phyloP scores from a whole-genome alignment of 1,284 basidiomycete species.

The Pseudozyma sp. region DNA sequence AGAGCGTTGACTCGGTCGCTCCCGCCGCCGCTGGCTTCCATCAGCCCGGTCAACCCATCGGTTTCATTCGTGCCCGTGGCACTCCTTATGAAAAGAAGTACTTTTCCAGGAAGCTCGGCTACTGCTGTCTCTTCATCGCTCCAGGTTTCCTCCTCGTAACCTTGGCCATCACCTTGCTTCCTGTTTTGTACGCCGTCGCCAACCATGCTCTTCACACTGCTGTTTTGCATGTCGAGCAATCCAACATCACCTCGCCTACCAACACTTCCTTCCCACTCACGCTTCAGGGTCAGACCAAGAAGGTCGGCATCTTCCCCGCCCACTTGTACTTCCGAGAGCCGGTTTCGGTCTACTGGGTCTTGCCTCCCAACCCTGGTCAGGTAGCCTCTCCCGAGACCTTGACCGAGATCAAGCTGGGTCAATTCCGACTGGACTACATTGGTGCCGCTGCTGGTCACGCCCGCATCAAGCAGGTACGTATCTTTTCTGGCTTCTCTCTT shows the following conservation, averaged over 20 bases:
- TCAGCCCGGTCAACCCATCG: slow-evolving; percentile 61
- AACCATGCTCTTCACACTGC: slow-evolving; percentile 67
- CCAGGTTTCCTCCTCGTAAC: slow-evolving; percentile 58
- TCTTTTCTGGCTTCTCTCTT: background rate
- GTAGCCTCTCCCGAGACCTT: slow-evolving; percentile 45
- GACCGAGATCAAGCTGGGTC: slow-evolving; percentile 65
- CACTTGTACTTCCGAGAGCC: slow-evolving; percentile 68
- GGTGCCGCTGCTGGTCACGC: slow-evolving; percentile 68
- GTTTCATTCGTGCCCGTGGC: slow-evolving; percentile 61
- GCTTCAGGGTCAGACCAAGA: slow-evolving; percentile 67
- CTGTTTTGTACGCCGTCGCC: slow-evolving; percentile 68
- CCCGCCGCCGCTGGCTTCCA: slow-evolving; percentile 42
- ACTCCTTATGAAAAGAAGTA: slow-evolving; percentile 67
- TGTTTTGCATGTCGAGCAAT: slow-evolving; percentile 63
- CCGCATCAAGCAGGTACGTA: slow-evolving; percentile 67
- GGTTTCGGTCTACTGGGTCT: slow-evolving; percentile 67
- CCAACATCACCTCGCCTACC: slow-evolving; percentile 67
- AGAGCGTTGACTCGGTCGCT: slow-evolving; percentile 36
- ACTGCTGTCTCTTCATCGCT: slow-evolving; percentile 61
- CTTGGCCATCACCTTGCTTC: slow-evolving; percentile 64
- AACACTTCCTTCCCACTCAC: slow-evolving; percentile 68
- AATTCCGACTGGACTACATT: slow-evolving; percentile 59
- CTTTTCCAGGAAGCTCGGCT: slow-evolving; percentile 61
- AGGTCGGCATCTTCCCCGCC: slow-evolving; percentile 70
- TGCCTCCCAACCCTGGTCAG: slow-evolving; percentile 53